Evolutionary conservation across 2,329 filamentous ascomycete species (phyloP).

Genomic region (Colletotrichum abscissum): DNA sequence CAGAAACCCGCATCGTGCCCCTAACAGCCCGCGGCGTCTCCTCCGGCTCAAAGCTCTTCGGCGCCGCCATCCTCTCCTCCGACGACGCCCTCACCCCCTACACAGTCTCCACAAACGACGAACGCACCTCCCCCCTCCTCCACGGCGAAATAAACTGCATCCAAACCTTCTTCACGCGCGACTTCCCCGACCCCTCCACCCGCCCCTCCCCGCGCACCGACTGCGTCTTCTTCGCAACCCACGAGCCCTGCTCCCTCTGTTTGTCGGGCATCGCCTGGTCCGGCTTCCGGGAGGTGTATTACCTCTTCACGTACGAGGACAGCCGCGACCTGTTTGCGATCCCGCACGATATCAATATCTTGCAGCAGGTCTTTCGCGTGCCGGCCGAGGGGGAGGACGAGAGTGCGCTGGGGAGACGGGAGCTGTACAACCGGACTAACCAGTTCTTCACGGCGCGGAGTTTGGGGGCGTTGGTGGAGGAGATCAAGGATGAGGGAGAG

Average conservation of each 20-base stretch:
- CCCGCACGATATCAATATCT: slow-evolving; percentile 68
- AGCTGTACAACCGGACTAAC: slow-evolving; percentile 66
- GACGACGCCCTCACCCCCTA: slow-evolving; percentile 49
- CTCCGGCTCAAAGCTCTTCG: slow-evolving; percentile 67
- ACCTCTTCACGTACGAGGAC: slow-evolving; percentile 70
- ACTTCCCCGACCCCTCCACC: slow-evolving; percentile 46
- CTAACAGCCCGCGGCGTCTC: slow-evolving; percentile 61
- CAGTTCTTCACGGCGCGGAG: slow-evolving; percentile 63
- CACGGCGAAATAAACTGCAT: slow-evolving; percentile 73
- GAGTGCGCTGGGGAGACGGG: slow-evolving; percentile 49
- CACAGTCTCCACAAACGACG: slow-evolving; percentile 67
- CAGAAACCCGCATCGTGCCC: slow-evolving; percentile 61
- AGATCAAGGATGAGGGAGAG: slow-evolving; percentile 49
- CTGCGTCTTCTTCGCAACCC: slow-evolving; percentile 69
- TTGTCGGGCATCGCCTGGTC: slow-evolving; percentile 69
- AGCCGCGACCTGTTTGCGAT: slow-evolving; percentile 66
- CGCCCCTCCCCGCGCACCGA: slow-evolving; percentile 54
- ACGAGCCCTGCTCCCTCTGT: slow-evolving; percentile 69
- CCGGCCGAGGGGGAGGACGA: slow-evolving; percentile 49
- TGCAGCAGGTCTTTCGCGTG: slow-evolving; percentile 66
- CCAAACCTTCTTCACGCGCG: slow-evolving; percentile 63
- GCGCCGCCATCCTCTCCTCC: slow-evolving; percentile 62
- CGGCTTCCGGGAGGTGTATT: slow-evolving; percentile 67
- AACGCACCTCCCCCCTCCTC: slow-evolving; percentile 63
- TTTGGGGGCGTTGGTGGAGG: slow-evolving; percentile 51